Percentiles rank a stretch among this genome's conserved stretches.
Evolutionary conservation across 306 rosid genomes (phyloP).

Genomic region (Cicer chorassanicum): DNA sequence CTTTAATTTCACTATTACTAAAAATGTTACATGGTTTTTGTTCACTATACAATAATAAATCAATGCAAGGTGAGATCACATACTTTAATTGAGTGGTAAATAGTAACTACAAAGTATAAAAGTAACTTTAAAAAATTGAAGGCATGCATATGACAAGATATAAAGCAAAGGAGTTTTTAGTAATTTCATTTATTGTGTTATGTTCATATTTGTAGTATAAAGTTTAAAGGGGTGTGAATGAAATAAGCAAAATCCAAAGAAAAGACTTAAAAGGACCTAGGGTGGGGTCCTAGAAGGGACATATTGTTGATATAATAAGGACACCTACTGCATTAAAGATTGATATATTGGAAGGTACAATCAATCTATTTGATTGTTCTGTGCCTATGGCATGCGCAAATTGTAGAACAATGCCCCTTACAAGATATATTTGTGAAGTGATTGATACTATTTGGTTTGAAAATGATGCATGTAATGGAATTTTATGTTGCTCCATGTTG

Average conservation of each 20-base stretch:
- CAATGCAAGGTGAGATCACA: slow-evolving; percentile 6
- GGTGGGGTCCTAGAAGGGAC: slow-evolving; percentile 45
- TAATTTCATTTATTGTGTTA: slow-evolving; percentile 23
- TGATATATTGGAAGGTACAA: slow-evolving; percentile 53
- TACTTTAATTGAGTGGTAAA: slow-evolving; percentile 2
- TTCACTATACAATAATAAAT: slow-evolving; percentile 12
- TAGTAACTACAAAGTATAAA: slow-evolving; percentile 30
- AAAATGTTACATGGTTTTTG: neutral
- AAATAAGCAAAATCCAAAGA: slow-evolving; percentile 38
- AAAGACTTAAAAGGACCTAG: slow-evolving; percentile 39
- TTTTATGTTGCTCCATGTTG: neutral
- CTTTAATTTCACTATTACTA: neutral
- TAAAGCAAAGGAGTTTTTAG: slow-evolving; percentile 13
- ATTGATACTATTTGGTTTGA: slow-evolving; percentile 48
- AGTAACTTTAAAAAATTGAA: slow-evolving; percentile 32
- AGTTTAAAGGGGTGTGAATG: slow-evolving; percentile 20
- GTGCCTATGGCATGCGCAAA: slow-evolving; percentile 66
- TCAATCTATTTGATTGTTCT: slow-evolving; percentile 54
- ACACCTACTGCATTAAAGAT: slow-evolving; percentile 46
- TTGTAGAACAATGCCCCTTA: slow-evolving; percentile 45
- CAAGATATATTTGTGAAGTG: slow-evolving; percentile 50
- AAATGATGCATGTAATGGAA: slow-evolving; percentile 47
- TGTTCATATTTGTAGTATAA: slow-evolving; percentile 24
- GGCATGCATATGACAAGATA: neutral
- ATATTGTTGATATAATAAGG: slow-evolving; percentile 42